These are phyloP conservation scores for Saccharomyces hybrid DNA, from an alignment of 1,139 yeast genomes.

Conservation along the genomic window DNA sequence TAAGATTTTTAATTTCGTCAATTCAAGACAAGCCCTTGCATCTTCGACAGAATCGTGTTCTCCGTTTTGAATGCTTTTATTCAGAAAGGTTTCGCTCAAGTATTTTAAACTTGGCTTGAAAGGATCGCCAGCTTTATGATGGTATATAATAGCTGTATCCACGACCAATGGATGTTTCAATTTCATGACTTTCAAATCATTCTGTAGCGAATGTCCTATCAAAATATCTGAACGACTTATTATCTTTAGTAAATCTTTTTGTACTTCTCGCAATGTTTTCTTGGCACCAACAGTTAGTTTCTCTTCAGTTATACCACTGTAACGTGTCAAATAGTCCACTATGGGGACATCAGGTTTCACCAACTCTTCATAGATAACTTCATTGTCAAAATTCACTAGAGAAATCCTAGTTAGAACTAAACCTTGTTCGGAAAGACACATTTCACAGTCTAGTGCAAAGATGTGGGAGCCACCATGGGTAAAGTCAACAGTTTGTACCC, in stretches of 20 bases:
- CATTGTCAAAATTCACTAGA: slow-evolving; percentile 53
- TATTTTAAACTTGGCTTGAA: slow-evolving; percentile 68
- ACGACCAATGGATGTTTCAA: slow-evolving; percentile 58
- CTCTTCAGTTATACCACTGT: slow-evolving; percentile 80
- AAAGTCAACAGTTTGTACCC: slow-evolving; percentile 51
- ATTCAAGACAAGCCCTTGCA: slow-evolving; percentile 69
- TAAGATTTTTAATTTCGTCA: slow-evolving; percentile 58
- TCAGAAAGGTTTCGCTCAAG: slow-evolving; percentile 50
- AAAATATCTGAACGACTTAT: slow-evolving; percentile 49
- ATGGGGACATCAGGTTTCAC: slow-evolving; percentile 73
- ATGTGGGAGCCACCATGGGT: slow-evolving; percentile 52
- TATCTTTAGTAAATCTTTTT: slow-evolving; percentile 40
- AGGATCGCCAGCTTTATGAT: slow-evolving; percentile 75
- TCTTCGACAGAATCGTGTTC: slow-evolving; percentile 91
- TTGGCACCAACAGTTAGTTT: slow-evolving; percentile 47
- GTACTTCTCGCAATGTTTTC: slow-evolving; percentile 62
- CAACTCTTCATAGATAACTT: slow-evolving; percentile 56
- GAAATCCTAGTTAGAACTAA: slow-evolving; percentile 73
- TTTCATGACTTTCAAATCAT: slow-evolving; percentile 54
- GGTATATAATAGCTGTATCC: slow-evolving; percentile 58
- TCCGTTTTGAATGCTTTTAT: slow-evolving; percentile 52
- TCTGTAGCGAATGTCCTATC: slow-evolving; percentile 67
- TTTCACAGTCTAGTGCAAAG: slow-evolving; percentile 88
- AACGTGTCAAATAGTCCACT: slow-evolving; percentile 70
- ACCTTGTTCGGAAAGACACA: slow-evolving; percentile 60